Base-by-base conservation (phyloP, 139 green algal genomes). In the Ettlia oleoabundans region DNA sequence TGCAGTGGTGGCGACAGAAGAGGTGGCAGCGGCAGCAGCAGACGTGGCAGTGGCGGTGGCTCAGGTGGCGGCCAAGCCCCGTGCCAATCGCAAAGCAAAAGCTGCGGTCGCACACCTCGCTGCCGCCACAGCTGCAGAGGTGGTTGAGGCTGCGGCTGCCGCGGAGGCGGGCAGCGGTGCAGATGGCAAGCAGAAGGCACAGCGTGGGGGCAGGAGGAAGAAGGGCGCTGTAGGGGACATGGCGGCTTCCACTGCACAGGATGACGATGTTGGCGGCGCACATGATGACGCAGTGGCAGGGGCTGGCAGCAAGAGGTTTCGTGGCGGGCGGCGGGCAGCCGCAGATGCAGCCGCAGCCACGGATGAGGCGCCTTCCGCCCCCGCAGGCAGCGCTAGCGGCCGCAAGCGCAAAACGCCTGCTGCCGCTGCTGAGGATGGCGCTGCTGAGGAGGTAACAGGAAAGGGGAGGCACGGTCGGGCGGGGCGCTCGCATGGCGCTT, bases 341-440 rank as follows among this genome's bases (percentile, higher is more conserved):
- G 72, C 33, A 52, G 64, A 71, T 18, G 43, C 21, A 30, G 41
- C 68, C 37, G 42, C 68, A 77, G 42, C 4, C 74, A 15, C 8
- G 55, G 38, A n/a, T 9, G 10, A 28, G 55, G 53, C 18, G 7
- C 19, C 0, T 72, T 55, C 62, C 61, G 76, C 30, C 5, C 21
- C 61, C 26, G 47, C 61, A 47, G 40, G 66, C 35, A 19, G 8
- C 42, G 32, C 42, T 30, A 21, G 13, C 43, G 43, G 13, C 43
- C 76, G 40, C 40, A 73, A 72, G 41, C 58, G 76, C 76, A 82
- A 72, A 61, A 61, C 52, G 35, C 72, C 52, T 51, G 15, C 74
- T 22, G n/a, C 9, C 3, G 13, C 32, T 26, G 8, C 24, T 10
- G 1, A 9, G 26, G 37, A n/a, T 53, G 52, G 24, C 33, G 32